phyloP scores from a whole-genome alignment of 1,284 basidiomycete species.

The Entoloma clypeatum region DNA sequence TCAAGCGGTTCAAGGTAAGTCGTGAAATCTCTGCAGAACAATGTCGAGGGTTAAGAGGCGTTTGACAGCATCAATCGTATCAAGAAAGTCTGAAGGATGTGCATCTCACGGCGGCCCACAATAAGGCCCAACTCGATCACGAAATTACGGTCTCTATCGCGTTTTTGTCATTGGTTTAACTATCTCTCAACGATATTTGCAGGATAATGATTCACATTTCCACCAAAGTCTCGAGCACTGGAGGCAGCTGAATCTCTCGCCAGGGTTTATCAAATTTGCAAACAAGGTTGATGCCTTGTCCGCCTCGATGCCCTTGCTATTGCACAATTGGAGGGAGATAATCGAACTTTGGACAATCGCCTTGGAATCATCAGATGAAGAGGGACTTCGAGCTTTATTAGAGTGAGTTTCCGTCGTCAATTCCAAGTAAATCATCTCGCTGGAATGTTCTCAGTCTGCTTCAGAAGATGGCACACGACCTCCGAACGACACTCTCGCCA shows the following conservation, averaged over 20 bases:
- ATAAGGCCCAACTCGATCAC: slow-evolving; percentile 52
- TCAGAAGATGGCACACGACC: slow-evolving; percentile 71
- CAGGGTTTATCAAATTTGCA: slow-evolving; percentile 72
- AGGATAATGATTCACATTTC: slow-evolving; percentile 76
- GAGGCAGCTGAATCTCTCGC: slow-evolving; percentile 77
- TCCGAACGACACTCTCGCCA: slow-evolving; percentile 65
- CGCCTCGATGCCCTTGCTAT: slow-evolving; percentile 73
- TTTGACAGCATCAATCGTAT: slow-evolving; percentile 67
- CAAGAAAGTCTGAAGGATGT: slow-evolving; percentile 62
- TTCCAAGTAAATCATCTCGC: slow-evolving; percentile 10
- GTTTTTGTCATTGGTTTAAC: slow-evolving; percentile 6
- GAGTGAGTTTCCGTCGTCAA: slow-evolving; percentile 48
- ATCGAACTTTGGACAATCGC: slow-evolving; percentile 57
- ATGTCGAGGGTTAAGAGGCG: too few relatives aligned
- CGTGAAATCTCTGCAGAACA: too few relatives aligned
- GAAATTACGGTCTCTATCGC: slow-evolving; percentile 52
- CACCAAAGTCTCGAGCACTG: slow-evolving; percentile 65
- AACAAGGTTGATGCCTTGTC: slow-evolving; percentile 58
- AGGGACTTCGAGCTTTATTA: slow-evolving; percentile 62
- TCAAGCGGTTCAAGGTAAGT: slow-evolving; percentile 45
- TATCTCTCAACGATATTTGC: slow-evolving; percentile 7
- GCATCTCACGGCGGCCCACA: slow-evolving; percentile 64
- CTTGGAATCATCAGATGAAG: slow-evolving; percentile 58
- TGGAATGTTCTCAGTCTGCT: slow-evolving; percentile 48
- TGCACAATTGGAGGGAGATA: slow-evolving; percentile 76